Conservation (phyloP, 2,329 filamentous ascomycete genomes). For the Emericellopsis cladophorae region DNA sequence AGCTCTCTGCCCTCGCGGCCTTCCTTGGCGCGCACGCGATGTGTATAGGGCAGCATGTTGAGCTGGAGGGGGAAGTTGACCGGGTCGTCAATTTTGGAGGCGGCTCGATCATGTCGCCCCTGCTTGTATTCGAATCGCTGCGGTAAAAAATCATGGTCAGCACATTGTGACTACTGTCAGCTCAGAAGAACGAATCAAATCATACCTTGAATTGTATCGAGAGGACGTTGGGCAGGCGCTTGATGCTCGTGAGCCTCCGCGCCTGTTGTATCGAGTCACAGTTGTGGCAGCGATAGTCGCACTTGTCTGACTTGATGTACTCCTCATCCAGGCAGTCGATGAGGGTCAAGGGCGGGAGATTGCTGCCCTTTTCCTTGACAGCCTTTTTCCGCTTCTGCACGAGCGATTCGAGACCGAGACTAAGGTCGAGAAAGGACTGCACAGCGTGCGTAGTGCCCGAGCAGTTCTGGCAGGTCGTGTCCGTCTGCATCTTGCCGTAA, state of each 20-base stretch:
- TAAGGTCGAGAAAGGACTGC: slow-evolving; percentile 85
- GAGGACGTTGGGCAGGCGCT: slow-evolving; percentile 74
- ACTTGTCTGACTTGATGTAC: slow-evolving; percentile 78
- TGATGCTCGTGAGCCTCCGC: slow-evolving; percentile 73
- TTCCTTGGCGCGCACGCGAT: slow-evolving; percentile 41
- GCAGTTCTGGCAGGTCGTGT: slow-evolving; percentile 83
- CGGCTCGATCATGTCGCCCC: slow-evolving; percentile 49
- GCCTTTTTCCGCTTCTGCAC: slow-evolving; percentile 52
- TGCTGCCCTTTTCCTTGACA: slow-evolving; percentile 16
- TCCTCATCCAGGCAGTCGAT: slow-evolving; percentile 71
- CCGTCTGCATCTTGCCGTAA: slow-evolving; percentile 82
- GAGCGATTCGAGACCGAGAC: slow-evolving; percentile 67
- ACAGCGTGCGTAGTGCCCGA: slow-evolving; percentile 69
- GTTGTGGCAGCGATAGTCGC: slow-evolving; percentile 75
- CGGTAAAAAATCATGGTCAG: background rate
- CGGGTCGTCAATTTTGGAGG: slow-evolving; percentile 77
- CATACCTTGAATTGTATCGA: slow-evolving; percentile 83
- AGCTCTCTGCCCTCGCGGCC: slow-evolving; percentile 42
- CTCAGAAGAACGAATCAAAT: background rate
- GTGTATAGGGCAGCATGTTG: slow-evolving; percentile 85
- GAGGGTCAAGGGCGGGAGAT: slow-evolving; percentile 31
- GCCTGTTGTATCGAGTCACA: slow-evolving; percentile 70
- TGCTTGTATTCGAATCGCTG: slow-evolving; percentile 64
- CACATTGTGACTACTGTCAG: background rate
- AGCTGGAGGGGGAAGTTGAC: slow-evolving; percentile 78